Percentiles rank a stretch among this genome's conserved stretches.
Conservation (phyloP, 805 yeast genomes). For the Yarrowia keelungensis region DNA sequence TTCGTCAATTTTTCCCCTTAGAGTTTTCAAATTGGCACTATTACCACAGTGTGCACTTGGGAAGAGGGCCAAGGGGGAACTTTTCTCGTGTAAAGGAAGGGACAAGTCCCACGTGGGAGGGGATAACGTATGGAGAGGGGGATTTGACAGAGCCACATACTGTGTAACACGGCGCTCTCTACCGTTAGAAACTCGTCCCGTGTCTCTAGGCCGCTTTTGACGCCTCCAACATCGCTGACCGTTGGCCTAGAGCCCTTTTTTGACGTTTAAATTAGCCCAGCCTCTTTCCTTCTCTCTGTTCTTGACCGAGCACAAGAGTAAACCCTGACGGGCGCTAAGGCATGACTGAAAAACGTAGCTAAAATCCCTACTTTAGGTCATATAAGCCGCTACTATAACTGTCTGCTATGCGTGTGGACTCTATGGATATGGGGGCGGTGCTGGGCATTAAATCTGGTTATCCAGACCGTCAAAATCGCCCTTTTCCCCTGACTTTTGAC, state of each 20-base stretch:
- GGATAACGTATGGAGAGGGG: background rate
- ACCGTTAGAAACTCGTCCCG: background rate
- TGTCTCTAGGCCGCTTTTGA: no score
- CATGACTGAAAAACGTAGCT: constrained; percentile 19
- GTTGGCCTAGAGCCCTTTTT: background rate
- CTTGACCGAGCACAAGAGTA: background rate
- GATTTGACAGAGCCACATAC: background rate
- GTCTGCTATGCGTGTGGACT: background rate
- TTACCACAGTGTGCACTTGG: background rate
- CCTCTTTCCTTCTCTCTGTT: background rate
- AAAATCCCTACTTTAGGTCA: background rate
- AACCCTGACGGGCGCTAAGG: constrained; percentile 20
- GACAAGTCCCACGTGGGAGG: constrained; percentile 4
- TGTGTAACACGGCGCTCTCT: no score
- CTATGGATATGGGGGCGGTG: background rate
- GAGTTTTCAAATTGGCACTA: constrained; percentile 18
- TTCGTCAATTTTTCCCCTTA: constrained; percentile 27
- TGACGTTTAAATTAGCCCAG: constrained; percentile 25
- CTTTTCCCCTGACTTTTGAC: background rate
- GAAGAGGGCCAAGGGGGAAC: constrained; percentile 11
- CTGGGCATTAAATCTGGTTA: no score
- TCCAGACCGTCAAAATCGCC: background rate
- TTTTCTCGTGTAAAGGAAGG: constrained; percentile 1
- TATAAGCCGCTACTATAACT: constrained; percentile 9
- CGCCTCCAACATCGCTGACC: background rate